Evolutionary conservation across 352 stramenopile genomes (phyloP).

Genomic region (Phytophthora ohioensis): DNA sequence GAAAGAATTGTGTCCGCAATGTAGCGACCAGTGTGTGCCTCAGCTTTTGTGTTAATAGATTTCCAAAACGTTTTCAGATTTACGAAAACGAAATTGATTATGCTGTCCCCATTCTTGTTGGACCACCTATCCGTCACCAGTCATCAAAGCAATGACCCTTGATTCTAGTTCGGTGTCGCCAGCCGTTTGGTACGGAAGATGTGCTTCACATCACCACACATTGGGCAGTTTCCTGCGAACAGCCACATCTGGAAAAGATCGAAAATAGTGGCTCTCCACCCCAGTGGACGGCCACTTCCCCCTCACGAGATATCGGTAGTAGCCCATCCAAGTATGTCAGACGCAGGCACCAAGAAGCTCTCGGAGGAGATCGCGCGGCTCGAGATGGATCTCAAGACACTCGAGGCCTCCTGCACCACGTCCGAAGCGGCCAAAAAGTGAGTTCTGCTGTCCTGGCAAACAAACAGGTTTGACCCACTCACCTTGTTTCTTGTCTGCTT

Average conservation of each 20-base stretch:
- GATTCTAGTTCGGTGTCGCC: too few relatives aligned
- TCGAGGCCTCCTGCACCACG: slow-evolving; percentile 80
- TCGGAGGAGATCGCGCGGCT: slow-evolving; percentile 80
- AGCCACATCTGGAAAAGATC: neutral
- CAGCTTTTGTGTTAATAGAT: neutral
- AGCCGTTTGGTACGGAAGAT: too few relatives aligned
- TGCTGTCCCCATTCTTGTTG: slow-evolving; percentile 12
- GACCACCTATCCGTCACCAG: slow-evolving; percentile 20
- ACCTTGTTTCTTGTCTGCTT: neutral
- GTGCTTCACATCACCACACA: too few relatives aligned
- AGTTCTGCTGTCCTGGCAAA: slow-evolving; percentile 5
- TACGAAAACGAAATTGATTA: slow-evolving; percentile 25
- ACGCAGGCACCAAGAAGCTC: slow-evolving; percentile 83
- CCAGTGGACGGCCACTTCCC: neutral
- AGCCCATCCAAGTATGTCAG: slow-evolving; percentile 39
- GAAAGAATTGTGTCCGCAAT: slow-evolving; percentile 7
- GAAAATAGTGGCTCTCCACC: neutral
- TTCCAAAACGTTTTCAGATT: slow-evolving; percentile 17
- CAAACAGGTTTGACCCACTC: neutral
- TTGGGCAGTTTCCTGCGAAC: too few relatives aligned
- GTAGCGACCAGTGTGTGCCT: neutral
- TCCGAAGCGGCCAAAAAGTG: slow-evolving; percentile 86
- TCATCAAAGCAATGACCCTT: too few relatives aligned
- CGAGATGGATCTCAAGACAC: slow-evolving; percentile 82
- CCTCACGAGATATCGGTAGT: neutral